Evolutionary conservation across 345 rosid species (phyloP).

Genomic region (Clarkia xantiana): DNA sequence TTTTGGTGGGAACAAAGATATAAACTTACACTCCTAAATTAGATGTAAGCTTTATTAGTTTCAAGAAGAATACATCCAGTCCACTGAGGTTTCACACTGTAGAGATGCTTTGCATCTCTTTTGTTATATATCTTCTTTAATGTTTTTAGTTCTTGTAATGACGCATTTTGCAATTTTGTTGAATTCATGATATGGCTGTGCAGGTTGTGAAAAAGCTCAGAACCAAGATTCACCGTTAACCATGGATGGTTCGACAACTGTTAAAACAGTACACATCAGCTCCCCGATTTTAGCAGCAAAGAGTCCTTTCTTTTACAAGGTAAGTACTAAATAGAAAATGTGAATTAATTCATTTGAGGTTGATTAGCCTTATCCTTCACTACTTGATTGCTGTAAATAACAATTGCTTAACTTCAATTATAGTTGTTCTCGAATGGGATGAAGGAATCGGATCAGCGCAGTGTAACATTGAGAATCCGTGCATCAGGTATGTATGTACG

Average conservation of each 20-base stretch:
- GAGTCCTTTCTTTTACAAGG: constrained; percentile 75
- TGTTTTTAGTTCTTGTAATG: too few species aligned
- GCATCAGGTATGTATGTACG: constrained; percentile 42
- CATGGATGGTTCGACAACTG: constrained; percentile 26
- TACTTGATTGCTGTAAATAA: neutral
- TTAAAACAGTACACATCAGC: constrained; percentile 50
- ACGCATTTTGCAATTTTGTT: neutral
- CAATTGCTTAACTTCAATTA: constrained; percentile 1
- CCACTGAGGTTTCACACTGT: too few species aligned
- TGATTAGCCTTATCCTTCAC: neutral
- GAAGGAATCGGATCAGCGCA: constrained; percentile 59
- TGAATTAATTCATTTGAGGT: neutral
- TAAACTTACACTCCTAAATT: too few species aligned
- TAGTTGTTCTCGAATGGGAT: constrained; percentile 78
- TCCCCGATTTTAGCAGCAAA: constrained; percentile 69
- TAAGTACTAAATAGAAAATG: constrained; percentile 3
- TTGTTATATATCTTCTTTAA: too few species aligned
- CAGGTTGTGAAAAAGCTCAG: constrained; percentile 25
- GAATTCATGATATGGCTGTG: constrained; percentile 3
- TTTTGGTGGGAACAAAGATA: too few species aligned
- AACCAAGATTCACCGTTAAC: constrained; percentile 21
- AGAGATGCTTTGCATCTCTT: too few species aligned
- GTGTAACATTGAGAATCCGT: constrained; percentile 48
- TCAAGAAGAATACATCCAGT: too few species aligned
- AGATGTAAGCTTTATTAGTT: too few species aligned